These are phyloP conservation scores for Blastomyces gilchristii DNA, from an alignment of 2,329 filamentous ascomycete species.

Conservation along the genomic window DNA sequence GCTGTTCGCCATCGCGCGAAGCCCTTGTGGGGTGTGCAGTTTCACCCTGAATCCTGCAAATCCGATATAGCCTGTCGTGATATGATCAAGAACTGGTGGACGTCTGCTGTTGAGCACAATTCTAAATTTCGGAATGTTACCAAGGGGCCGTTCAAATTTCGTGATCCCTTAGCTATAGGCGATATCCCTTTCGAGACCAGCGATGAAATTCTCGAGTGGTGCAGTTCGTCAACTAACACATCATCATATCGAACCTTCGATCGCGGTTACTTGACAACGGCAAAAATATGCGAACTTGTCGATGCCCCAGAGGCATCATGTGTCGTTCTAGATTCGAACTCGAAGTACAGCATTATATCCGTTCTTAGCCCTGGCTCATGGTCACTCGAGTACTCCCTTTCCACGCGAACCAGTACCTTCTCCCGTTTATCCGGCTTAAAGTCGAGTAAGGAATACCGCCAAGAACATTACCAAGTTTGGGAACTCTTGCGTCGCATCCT, in stretches of 20 bases:
- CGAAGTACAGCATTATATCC: slow-evolving; percentile 29
- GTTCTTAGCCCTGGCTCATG: slow-evolving; percentile 27
- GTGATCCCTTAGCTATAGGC: background rate
- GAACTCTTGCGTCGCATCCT: slow-evolving; percentile 31
- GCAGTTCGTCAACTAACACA: background rate
- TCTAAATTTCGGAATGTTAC: slow-evolving; percentile 20
- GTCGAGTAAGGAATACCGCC: slow-evolving; percentile 9
- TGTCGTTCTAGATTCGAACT: slow-evolving; percentile 36
- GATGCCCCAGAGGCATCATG: slow-evolving; percentile 25
- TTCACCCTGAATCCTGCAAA: slow-evolving; percentile 85
- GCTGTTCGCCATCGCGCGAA: slow-evolving; percentile 55
- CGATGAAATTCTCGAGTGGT: slow-evolving; percentile 4
- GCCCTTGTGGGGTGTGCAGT: slow-evolving; percentile 81
- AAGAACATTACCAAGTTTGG: slow-evolving; percentile 23
- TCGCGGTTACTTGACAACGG: slow-evolving; percentile 21
- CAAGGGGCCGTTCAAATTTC: background rate
- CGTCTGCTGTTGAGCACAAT: slow-evolving; percentile 53
- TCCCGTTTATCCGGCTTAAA: slow-evolving; percentile 13
- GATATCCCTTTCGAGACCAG: background rate
- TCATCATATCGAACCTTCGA: slow-evolving; percentile 18
- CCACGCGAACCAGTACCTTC: background rate
- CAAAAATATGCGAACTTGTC: slow-evolving; percentile 26
- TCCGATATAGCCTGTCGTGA: slow-evolving; percentile 50
- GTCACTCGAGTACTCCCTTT: slow-evolving; percentile 27
- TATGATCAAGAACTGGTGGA: slow-evolving; percentile 68